These are phyloP conservation scores for Diaporthe citrichinensis DNA, from an alignment of 2,329 filamentous ascomycete genomes.

Conservation along the genomic window DNA sequence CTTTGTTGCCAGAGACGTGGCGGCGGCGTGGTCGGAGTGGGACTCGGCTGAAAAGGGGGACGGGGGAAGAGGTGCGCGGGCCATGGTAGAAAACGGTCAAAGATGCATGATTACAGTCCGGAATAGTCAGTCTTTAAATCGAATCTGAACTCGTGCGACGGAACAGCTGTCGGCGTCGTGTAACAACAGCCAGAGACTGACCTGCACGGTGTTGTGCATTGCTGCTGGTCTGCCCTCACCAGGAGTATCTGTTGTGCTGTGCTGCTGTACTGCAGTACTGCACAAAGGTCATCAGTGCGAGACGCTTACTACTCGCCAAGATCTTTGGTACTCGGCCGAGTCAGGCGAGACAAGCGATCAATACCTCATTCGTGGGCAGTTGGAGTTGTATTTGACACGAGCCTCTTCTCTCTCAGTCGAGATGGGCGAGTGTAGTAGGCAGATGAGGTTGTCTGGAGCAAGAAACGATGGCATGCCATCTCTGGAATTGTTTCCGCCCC, in stretches of 20 bases:
- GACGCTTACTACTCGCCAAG: not conserved
- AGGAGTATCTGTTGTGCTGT: not conserved
- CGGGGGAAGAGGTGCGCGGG: not conserved
- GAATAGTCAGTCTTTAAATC: not conserved
- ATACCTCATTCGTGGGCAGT: not conserved
- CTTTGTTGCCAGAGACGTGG: not conserved
- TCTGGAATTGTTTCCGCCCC: slow-evolving; percentile 5
- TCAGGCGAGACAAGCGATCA: not conserved
- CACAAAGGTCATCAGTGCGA: not conserved
- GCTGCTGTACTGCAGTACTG: not conserved
- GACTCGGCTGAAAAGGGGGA: not conserved
- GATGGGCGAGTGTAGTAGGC: not conserved
- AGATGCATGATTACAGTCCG: not conserved
- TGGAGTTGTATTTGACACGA: not conserved
- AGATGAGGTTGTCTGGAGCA: not conserved
- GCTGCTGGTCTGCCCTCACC: not conserved
- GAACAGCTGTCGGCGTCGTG: not conserved
- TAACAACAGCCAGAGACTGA: not conserved
- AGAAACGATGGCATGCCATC: not conserved
- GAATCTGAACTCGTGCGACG: not conserved
- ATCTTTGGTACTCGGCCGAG: not conserved
- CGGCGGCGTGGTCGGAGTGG: not conserved
- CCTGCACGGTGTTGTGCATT: not conserved
- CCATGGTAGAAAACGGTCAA: not conserved
- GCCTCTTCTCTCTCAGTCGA: not conserved